Conservation (phyloP, 495 filamentous ascomycete species). For the Evernia prunastri region DNA sequence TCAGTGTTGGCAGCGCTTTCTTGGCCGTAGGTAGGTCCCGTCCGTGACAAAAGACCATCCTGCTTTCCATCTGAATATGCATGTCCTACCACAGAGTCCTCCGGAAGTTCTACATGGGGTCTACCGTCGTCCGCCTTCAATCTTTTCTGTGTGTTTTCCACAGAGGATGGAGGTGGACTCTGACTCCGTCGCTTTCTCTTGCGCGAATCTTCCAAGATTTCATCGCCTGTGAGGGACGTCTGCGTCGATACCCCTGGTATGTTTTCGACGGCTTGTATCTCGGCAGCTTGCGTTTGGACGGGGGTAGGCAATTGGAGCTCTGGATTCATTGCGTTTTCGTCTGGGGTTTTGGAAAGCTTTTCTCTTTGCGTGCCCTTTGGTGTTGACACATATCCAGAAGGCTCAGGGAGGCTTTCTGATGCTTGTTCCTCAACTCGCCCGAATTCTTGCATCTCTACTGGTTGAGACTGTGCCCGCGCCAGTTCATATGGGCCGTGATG, state of each 20-base stretch:
- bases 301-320: slow-evolving; percentile 13
- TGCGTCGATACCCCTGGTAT: slow-evolving; percentile 20
- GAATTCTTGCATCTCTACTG: not conserved
- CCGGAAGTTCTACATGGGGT: slow-evolving; percentile 31
- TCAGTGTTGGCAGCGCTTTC: not conserved
- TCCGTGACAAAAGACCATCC: slow-evolving; percentile 19
- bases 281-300: slow-evolving; percentile 2
- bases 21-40: not conserved
- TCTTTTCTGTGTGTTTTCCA: slow-evolving; percentile 39
- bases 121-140: slow-evolving; percentile 34
- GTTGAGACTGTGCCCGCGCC: not conserved
- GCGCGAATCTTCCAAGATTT: slow-evolving; percentile 51
- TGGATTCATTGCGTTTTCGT: slow-evolving; percentile 7
- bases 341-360: not conserved
- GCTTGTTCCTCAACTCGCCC: not conserved
- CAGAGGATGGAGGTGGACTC: slow-evolving; percentile 54
- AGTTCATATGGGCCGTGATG: not conserved
- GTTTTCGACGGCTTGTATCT: slow-evolving; percentile 32
- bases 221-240: slow-evolving; percentile 24
- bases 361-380: slow-evolving; percentile 2
- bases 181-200: slow-evolving; percentile 71
- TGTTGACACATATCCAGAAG: not conserved
- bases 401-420: not conserved
- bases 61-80: slow-evolving; percentile 25
- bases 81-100: slow-evolving; percentile 22